These are phyloP conservation scores for Naematelia encephala DNA, from an alignment of 768 basidiomycete genomes.

Conservation along the genomic window DNA sequence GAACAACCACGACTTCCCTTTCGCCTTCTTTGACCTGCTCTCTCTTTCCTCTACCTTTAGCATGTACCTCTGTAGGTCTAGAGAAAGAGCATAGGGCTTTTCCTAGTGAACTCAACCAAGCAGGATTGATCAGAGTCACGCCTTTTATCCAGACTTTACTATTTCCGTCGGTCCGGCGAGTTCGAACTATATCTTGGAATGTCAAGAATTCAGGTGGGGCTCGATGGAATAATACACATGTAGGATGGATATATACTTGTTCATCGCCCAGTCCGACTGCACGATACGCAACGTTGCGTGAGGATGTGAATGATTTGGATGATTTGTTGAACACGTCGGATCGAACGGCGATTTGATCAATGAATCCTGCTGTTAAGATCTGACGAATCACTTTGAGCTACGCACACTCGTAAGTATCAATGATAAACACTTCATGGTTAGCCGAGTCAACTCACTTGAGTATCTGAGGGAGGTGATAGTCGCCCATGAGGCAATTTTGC, in stretches of 20 bases:
- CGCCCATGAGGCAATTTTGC: conserved; percentile 77
- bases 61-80: conserved; percentile 62
- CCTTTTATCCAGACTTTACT: conserved; percentile 69
- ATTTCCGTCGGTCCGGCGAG: conserved; percentile 58
- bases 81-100: conserved; percentile 82
- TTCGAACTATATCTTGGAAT: conserved; percentile 76
- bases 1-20: conserved; percentile 68
- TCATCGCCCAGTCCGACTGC: conserved; percentile 63
- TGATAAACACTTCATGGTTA: conserved; percentile 1
- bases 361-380: conserved; percentile 80
- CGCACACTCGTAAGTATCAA: too few species aligned
- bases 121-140: conserved; percentile 76
- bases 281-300: conserved; percentile 76
- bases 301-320: conserved; percentile 65
- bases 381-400: conserved; percentile 88
- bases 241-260: conserved; percentile 85
- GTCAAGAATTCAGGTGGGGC: conserved; percentile 82
- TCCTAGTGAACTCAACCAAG: conserved; percentile 80
- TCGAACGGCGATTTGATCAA: conserved; percentile 90
- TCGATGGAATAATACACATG: conserved; percentile 67
- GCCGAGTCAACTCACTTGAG: conserved; percentile 60
- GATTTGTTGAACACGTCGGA: conserved; percentile 69
- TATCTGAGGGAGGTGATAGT: conserved; percentile 69
- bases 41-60: conserved; percentile 48
- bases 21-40: conserved; percentile 22